Base-by-base conservation (phyloP, 345 rosid species). In the Bretschneidera sinensis region DNA sequence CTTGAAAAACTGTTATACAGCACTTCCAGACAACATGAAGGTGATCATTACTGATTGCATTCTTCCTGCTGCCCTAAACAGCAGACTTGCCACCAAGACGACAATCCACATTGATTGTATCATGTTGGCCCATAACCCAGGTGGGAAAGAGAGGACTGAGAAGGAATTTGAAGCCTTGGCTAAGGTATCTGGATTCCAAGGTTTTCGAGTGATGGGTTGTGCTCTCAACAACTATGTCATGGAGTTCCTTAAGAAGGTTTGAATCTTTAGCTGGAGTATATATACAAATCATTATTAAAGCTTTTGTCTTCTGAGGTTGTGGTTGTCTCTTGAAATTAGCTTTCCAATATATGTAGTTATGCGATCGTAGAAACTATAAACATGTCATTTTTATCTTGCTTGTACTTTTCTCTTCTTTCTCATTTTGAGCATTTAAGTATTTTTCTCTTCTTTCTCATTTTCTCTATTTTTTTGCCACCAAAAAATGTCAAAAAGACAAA, bases 81-180 rank as follows among this genome's bases (percentile, higher is more conserved):
- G 78, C 0, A 85, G 90, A 79, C 87, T 85, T 0, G 76, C 78
- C 24, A 73, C 88, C 15, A 92, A 84, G 80, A 63, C 55, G 51
- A 84, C 79, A 14, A 61, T 89, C 65, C 98, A 92, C 67, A 71
- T 84, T 0, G 98, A 92, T 51, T 71, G 80, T 63, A 80, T 89
- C 71, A 92, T 92, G 98, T 66, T 92, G 88, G 94, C 98, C 55
- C 97, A 85, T 57, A 89, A 87, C 74, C 98, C 97, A 0, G 98
- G 98, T 9, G 98, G 96, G 33, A 89, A 92, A 80, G 98, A 92
- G 76, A 81, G 98, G 62, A 92, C 97, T 0, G 69, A 71, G 61
- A 81, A 78, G 75, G 97, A 92, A 51, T 92, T 92, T 22, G 85
- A 78, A 75, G 82, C 83, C 17, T 71, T 92, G 53, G 97, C 96